Conservation (phyloP, 2,329 filamentous ascomycete species). For the Pseudocercospora eumusae region DNA sequence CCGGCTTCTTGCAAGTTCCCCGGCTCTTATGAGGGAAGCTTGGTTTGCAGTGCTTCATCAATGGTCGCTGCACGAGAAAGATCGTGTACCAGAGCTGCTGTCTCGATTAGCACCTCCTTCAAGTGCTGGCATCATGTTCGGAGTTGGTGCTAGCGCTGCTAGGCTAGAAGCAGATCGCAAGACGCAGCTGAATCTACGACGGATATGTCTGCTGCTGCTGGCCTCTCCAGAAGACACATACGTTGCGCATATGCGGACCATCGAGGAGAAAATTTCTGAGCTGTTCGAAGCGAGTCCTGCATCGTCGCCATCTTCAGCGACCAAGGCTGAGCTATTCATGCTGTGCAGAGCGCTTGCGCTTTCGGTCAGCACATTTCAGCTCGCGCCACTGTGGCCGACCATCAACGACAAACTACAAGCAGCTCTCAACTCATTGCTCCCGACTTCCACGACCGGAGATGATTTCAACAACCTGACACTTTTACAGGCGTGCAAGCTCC, state of each 20-base stretch:
- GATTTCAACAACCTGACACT: slow-evolving; percentile 75
- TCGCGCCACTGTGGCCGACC: slow-evolving; percentile 85
- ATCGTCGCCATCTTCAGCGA: slow-evolving; percentile 88
- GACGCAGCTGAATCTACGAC: slow-evolving; percentile 84
- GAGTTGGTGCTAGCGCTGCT: slow-evolving; percentile 92
- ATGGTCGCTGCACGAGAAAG: slow-evolving; percentile 84
- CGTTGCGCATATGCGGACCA: slow-evolving; percentile 68
- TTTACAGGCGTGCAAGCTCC: slow-evolving; percentile 88
- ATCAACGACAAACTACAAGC: slow-evolving; percentile 83
- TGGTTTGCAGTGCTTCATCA: slow-evolving; percentile 85
- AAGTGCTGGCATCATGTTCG: slow-evolving; percentile 94
- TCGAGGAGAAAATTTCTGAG: slow-evolving; percentile 84
- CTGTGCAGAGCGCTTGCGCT: slow-evolving; percentile 79
- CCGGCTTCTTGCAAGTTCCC: slow-evolving; percentile 74
- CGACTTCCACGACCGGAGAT: slow-evolving; percentile 66
- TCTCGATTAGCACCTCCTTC: slow-evolving; percentile 78
- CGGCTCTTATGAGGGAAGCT: slow-evolving; percentile 65
- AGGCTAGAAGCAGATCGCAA: slow-evolving; percentile 92
- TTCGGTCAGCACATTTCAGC: slow-evolving; percentile 73
- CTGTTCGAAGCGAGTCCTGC: slow-evolving; percentile 79
- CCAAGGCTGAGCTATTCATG: slow-evolving; percentile 86
- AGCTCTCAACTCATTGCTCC: slow-evolving; percentile 72
- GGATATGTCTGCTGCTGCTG: slow-evolving; percentile 77
- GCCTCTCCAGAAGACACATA: slow-evolving; percentile 77
- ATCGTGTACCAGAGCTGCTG: slow-evolving; percentile 79